A percentile compares a stretch with the other conserved stretches of the same genome.
phyloP scores from a whole-genome alignment of 148 eudicot genomes.

The Vaccinium darrowii region DNA sequence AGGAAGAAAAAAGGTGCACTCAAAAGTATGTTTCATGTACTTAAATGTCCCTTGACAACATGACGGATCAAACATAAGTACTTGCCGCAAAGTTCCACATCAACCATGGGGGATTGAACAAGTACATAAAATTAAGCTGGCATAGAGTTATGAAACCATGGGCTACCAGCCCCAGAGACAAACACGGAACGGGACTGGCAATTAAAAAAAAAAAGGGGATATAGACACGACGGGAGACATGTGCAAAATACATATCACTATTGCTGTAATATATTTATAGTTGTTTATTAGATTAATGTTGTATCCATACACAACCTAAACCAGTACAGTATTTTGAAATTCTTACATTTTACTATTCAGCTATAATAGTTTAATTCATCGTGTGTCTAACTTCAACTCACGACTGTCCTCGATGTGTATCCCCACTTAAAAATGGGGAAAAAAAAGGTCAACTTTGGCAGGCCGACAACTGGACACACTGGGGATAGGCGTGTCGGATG shows the following conservation, averaged over 20 bases:
- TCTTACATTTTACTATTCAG: not conserved
- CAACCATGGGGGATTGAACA: not conserved
- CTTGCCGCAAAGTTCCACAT: no score
- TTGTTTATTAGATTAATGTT: not conserved
- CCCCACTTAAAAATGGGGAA: not conserved
- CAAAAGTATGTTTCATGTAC: not conserved
- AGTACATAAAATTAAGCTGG: not conserved
- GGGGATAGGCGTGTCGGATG: no score
- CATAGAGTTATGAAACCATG: not conserved
- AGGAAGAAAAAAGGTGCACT: not conserved
- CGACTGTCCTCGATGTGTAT: not conserved
- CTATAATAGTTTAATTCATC: not conserved
- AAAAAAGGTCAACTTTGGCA: not conserved
- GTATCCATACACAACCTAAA: not conserved
- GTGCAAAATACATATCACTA: no score
- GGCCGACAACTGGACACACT: no score
- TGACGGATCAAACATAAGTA: not conserved
- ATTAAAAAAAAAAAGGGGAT: not conserved
- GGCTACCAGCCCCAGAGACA: not conserved
- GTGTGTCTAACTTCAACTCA: not conserved
- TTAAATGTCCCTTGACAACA: not conserved
- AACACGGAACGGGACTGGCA: not conserved
- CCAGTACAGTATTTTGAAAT: not conserved
- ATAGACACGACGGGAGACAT: not conserved
- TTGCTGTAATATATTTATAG: no score